phyloP scores from a whole-genome alignment of 179 eudicot species.

The Sideroxylon spinosum region DNA sequence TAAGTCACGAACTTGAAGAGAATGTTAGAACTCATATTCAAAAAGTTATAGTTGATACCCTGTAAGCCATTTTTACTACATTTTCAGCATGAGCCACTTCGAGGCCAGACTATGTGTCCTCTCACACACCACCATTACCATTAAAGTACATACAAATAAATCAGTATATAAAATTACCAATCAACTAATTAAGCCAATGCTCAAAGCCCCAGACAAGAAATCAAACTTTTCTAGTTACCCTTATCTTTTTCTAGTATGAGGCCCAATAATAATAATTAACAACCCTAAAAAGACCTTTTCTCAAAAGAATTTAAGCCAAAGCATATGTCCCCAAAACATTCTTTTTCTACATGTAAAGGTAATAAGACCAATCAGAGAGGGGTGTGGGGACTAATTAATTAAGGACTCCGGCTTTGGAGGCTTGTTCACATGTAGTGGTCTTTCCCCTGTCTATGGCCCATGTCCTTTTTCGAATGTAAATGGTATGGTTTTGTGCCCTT shows the following conservation, averaged over 20 bases:
- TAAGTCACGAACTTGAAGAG: no score
- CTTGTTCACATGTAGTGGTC: not conserved
- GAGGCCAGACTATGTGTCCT: conserved; percentile 3
- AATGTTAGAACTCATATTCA: no score
- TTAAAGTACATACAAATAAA: not conserved
- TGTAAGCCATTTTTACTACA: not conserved
- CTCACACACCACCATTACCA: not conserved
- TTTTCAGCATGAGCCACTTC: not conserved
- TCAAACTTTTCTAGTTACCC: not conserved
- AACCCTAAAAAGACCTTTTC: not conserved
- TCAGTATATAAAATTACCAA: not conserved
- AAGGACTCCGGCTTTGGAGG: conserved; percentile 7
- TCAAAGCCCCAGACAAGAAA: conserved; percentile 10
- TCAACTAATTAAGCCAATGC: not conserved
- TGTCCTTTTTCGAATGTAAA: not conserved
- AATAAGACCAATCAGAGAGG: not conserved
- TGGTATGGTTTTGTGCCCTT: not conserved
- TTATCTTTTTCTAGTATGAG: not conserved
- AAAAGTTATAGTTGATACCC: no score
- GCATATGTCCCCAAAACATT: conserved; percentile 7
- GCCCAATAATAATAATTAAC: not conserved
- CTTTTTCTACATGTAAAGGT: not conserved
- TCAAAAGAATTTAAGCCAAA: conserved; percentile 11
- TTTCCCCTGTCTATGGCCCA: not conserved
- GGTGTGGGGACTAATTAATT: not conserved